phyloP scores from a whole-genome alignment of 106 monocot genomes.

The Dactylorhiza incarnata region DNA sequence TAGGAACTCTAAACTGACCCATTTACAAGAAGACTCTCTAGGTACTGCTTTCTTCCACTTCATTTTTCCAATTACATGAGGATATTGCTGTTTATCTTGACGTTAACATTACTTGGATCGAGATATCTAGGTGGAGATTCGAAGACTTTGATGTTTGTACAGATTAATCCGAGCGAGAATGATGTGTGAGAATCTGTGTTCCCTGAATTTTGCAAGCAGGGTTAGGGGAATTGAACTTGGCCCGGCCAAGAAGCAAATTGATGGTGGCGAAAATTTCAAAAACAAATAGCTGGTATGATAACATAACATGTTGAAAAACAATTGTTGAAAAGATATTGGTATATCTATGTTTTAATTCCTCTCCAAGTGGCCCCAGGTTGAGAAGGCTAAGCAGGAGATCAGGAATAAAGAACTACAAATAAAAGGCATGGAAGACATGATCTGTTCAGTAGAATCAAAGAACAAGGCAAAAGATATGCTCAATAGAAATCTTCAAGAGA shows the following conservation, averaged over 20 bases:
- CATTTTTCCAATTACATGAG: background rate
- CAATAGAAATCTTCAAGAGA: conserved; percentile 77
- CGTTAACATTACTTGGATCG: background rate
- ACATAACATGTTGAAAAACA: background rate
- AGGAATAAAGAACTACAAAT: conserved; percentile 65
- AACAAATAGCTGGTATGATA: conserved; percentile 62
- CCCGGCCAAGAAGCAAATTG: conserved; percentile 77
- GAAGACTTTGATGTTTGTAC: conserved; percentile 88
- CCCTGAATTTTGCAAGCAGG: conserved; percentile 92
- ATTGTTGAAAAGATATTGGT: background rate
- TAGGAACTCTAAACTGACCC: conserved; percentile 97
- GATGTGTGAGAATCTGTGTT: conserved; percentile 87
- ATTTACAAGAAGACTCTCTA: conserved; percentile 85
- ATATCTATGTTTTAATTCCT: background rate
- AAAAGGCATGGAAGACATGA: conserved; percentile 59
- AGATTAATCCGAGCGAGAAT: conserved; percentile 80
- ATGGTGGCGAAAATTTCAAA: conserved; percentile 47
- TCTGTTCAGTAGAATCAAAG: conserved; percentile 54
- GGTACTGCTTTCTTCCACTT: conserved; percentile 31
- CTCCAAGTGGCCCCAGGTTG: conserved; percentile 29
- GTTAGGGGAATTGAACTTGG: conserved; percentile 93
- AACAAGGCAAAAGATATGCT: conserved; percentile 65
- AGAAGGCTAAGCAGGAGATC: conserved; percentile 70
- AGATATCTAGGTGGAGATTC: conserved; percentile 78
- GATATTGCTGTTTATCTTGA: background rate